Evolutionary conservation across 192 early-diverging fungal species (phyloP).

Genomic region (Backusella westeae): DNA sequence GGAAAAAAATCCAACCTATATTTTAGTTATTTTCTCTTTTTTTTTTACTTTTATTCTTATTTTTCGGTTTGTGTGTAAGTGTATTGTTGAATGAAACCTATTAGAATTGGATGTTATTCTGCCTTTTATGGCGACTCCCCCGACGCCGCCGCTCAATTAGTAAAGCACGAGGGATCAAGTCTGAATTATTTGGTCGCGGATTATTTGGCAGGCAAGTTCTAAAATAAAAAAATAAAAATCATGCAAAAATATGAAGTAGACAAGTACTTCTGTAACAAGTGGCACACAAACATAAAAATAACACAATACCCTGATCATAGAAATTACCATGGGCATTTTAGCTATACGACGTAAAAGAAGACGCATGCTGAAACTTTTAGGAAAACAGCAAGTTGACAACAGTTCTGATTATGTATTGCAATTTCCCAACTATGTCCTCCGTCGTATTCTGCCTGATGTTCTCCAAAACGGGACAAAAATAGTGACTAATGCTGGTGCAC

Average conservation of each 20-base stretch:
- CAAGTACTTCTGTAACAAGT: background rate
- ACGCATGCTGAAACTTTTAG: slow-evolving; percentile 4
- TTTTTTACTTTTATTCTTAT: background rate
- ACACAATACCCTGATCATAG: slow-evolving; percentile 23
- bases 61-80: background rate
- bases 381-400: background rate
- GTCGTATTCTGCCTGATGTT: slow-evolving; percentile 42
- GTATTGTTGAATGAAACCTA: slow-evolving; percentile 13
- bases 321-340: slow-evolving; percentile 69
- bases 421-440: slow-evolving; percentile 57
- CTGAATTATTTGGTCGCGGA: slow-evolving; percentile 61
- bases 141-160: slow-evolving; percentile 53
- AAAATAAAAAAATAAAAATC: background rate
- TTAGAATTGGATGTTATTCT: slow-evolving; percentile 59
- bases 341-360: slow-evolving; percentile 46
- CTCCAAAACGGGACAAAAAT: slow-evolving; percentile 55
- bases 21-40: background rate
- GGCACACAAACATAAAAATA: background rate
- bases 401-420: slow-evolving; percentile 32
- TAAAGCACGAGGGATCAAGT: slow-evolving; percentile 42
- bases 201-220: slow-evolving; percentile 56
- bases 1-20: background rate
- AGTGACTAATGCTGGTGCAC: slow-evolving; percentile 64
- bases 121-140: slow-evolving; percentile 58
- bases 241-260: background rate